Conservation (phyloP, 2,329 filamentous ascomycete genomes). For the Cylindrodendrum hubeiense region DNA sequence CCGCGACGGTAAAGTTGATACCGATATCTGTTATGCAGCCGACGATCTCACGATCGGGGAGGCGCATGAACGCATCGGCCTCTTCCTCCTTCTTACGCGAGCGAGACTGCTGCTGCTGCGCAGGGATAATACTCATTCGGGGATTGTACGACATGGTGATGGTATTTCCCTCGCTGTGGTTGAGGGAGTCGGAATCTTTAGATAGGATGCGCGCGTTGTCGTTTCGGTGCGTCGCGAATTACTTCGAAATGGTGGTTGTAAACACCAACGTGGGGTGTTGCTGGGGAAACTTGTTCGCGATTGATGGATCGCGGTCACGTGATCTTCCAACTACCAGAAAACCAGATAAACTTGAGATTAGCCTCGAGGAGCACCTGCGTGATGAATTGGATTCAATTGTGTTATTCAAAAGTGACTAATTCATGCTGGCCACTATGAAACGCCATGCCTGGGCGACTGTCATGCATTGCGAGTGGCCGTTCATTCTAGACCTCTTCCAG, state of each 20-base stretch:
- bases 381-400: conserved; percentile 4
- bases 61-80: conserved; percentile 70
- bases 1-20: conserved; percentile 85
- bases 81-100: conserved; percentile 71
- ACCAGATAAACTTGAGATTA: neutral
- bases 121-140: conserved; percentile 71
- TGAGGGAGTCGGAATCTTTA: conserved; percentile 1
- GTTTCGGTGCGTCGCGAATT: conserved; percentile 25
- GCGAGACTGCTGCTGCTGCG: conserved; percentile 63
- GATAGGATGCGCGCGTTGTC: conserved; percentile 10
- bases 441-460: neutral
- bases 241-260: conserved; percentile 31
- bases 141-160: conserved; percentile 68
- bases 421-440: neutral
- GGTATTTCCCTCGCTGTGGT: conserved; percentile 1
- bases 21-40: conserved; percentile 98
- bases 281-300: conserved; percentile 38
- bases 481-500: neutral
- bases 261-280: conserved; percentile 39
- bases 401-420: neutral
- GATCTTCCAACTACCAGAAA: conserved; percentile 1
- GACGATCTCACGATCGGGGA: conserved; percentile 84
- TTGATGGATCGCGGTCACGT: conserved; percentile 26
- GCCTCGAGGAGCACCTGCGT: neutral
- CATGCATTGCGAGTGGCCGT: neutral